A percentile compares a stretch with the other conserved stretches of the same genome.
phyloP scores from a whole-genome alignment of 352 stramenopile species.

The Pythium scleroteichum region DNA sequence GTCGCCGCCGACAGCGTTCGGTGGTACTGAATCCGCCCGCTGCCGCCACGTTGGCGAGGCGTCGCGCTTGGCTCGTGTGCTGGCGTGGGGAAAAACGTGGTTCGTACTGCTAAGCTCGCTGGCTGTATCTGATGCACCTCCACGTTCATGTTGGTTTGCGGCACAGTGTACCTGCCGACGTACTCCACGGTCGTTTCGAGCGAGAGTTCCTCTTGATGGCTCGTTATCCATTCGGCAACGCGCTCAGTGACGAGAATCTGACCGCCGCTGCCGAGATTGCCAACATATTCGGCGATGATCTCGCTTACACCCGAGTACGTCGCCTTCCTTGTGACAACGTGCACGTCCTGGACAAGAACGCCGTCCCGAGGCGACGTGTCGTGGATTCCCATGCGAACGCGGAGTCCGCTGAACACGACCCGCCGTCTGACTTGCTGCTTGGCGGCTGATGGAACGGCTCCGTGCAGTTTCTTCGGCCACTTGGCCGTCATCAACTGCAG shows the following conservation, averaged over 20 bases:
- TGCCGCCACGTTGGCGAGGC: background rate
- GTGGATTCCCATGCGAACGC: slow-evolving; percentile 40
- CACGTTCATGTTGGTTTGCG: slow-evolving; percentile 36
- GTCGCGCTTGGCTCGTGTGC: background rate
- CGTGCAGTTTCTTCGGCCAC: slow-evolving; percentile 65
- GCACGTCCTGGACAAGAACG: slow-evolving; percentile 21
- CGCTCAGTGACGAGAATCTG: slow-evolving; percentile 32
- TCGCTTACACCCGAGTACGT: slow-evolving; percentile 29
- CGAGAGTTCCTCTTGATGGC: slow-evolving; percentile 2
- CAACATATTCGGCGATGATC: slow-evolving; percentile 28
- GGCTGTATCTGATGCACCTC: slow-evolving; percentile 44
- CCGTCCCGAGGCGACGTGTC: slow-evolving; percentile 11
- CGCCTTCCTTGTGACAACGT: slow-evolving; percentile 28
- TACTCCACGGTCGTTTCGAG: slow-evolving; percentile 30
- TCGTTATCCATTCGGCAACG: slow-evolving; percentile 26
- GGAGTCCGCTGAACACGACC: slow-evolving; percentile 29
- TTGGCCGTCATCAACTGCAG: slow-evolving; percentile 35
- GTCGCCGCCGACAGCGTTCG: background rate
- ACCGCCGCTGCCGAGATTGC: slow-evolving; percentile 30
- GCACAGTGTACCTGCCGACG: slow-evolving; percentile 35
- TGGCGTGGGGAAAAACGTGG: background rate
- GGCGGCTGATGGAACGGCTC: slow-evolving; percentile 44
- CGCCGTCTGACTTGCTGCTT: slow-evolving; percentile 22
- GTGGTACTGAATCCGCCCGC: background rate
- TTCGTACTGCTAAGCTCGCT: slow-evolving; percentile 7